phyloP scores from a whole-genome alignment of 805 yeast genomes.

The Teunomyces panamensis region DNA sequence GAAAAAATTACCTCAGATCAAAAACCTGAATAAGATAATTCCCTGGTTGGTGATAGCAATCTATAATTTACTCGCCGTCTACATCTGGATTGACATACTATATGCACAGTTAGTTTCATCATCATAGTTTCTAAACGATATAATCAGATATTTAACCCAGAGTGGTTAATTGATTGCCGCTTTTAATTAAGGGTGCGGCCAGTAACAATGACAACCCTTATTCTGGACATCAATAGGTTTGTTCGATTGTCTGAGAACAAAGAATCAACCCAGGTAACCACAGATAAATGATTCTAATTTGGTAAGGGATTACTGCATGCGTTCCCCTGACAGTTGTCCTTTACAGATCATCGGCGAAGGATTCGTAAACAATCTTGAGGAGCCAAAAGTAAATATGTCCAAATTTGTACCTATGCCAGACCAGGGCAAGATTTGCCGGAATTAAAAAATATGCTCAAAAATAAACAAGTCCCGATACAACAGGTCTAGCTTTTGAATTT shows the following conservation, averaged over 20 bases:
- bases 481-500: neutral
- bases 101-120: neutral
- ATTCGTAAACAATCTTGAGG: neutral
- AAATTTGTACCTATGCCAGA: neutral
- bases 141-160: neutral
- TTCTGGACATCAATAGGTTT: neutral
- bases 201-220: neutral
- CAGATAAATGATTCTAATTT: neutral
- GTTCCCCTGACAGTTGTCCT: neutral
- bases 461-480: neutral
- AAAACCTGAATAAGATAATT: no score
- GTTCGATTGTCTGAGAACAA: neutral
- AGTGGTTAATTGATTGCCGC: neutral
- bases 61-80: neutral
- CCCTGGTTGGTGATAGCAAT: no score
- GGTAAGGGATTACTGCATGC: neutral
- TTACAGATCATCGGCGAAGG: slow-evolving; percentile 2
- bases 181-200: neutral
- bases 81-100: neutral
- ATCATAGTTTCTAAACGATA: neutral
- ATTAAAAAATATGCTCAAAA: neutral
- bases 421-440: neutral
- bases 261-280: neutral
- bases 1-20: no score
- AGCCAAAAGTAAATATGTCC: neutral